Percentiles rank a stretch among this genome's conserved stretches.
Evolutionary conservation across 176 grass and related monocot genomes (phyloP).

Genomic region (Urochloa ruziziensis): DNA sequence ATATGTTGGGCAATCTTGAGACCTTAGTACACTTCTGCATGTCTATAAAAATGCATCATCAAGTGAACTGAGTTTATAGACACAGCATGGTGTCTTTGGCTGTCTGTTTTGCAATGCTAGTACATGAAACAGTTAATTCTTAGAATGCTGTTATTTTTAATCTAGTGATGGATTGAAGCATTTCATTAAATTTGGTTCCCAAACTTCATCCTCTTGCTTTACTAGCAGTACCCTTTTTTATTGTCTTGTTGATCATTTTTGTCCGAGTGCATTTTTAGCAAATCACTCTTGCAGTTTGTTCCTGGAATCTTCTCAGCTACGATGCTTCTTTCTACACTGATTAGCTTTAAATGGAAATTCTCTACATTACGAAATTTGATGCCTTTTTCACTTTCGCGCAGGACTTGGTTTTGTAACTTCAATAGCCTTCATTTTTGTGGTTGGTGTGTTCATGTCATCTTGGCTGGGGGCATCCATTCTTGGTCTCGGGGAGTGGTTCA

Average conservation of each 20-base stretch:
- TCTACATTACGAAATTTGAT: neutral
- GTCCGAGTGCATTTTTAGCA: neutral
- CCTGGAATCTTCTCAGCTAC: neutral
- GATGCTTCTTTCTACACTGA: neutral
- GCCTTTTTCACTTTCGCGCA: slow-evolving; percentile 23
- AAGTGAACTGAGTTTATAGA: neutral
- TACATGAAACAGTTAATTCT: slow-evolving; percentile 17
- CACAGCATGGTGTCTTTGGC: neutral
- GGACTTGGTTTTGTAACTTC: slow-evolving; percentile 87
- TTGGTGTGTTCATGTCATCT: slow-evolving; percentile 89
- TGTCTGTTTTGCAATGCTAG: neutral
- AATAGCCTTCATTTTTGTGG: slow-evolving; percentile 76
- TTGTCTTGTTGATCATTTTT: neutral
- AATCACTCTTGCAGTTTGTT: neutral
- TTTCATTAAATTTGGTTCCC: neutral
- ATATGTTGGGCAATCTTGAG: neutral
- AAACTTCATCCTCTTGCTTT: neutral
- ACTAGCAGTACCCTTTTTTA: neutral
- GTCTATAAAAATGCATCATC: neutral
- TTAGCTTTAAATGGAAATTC: neutral
- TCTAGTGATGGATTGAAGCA: neutral
- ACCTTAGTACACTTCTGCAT: neutral
- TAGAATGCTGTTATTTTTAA: neutral
- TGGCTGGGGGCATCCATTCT: slow-evolving; percentile 78
- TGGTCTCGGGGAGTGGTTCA: slow-evolving; percentile 79